Conservation (phyloP, 768 basidiomycete genomes). For the Rhodotorula graminis region DNA sequence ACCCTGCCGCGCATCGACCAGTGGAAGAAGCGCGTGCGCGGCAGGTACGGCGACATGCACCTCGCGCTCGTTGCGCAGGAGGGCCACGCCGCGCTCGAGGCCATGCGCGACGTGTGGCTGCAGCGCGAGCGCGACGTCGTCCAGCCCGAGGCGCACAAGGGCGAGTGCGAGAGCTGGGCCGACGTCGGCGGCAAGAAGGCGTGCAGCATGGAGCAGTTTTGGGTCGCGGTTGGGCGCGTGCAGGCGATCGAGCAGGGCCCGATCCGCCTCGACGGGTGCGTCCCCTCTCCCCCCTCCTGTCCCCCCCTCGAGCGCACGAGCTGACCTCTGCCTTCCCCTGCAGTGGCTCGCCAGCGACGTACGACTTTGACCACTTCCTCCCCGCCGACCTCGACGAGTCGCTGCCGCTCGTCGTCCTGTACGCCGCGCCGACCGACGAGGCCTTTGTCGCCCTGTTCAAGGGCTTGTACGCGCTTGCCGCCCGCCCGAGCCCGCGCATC, state of each 20-base stretch:
- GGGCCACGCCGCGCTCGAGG: background rate
- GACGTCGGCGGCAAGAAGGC: conserved; percentile 44
- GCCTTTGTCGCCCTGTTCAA: conserved; percentile 21
- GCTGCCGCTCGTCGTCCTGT: conserved; percentile 30
- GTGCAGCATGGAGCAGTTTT: conserved; percentile 49
- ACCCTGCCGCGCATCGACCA: background rate
- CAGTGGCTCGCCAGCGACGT: background rate
- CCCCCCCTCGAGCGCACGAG: no score
- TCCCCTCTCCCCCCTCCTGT: background rate
- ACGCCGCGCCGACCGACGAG: conserved; percentile 22
- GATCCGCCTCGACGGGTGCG: conserved; percentile 7
- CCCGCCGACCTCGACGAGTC: conserved; percentile 6
- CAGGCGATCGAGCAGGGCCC: background rate
- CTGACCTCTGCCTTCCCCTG: background rate
- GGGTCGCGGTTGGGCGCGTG: conserved; percentile 71
- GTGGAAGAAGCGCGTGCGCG: background rate
- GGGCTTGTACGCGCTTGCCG: conserved; percentile 8
- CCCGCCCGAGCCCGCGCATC: conserved; percentile 7
- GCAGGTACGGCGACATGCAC: background rate
- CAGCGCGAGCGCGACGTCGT: conserved; percentile 4
- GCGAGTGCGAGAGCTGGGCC: conserved; percentile 15
- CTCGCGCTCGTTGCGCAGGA: conserved; percentile 1
- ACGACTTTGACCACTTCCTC: conserved; percentile 17
- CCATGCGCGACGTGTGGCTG: conserved; percentile 1
- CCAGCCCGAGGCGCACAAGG: background rate